These are phyloP conservation scores for Globisporangium abappressorium DNA, from an alignment of 352 stramenopile genomes.

Conservation along the genomic window DNA sequence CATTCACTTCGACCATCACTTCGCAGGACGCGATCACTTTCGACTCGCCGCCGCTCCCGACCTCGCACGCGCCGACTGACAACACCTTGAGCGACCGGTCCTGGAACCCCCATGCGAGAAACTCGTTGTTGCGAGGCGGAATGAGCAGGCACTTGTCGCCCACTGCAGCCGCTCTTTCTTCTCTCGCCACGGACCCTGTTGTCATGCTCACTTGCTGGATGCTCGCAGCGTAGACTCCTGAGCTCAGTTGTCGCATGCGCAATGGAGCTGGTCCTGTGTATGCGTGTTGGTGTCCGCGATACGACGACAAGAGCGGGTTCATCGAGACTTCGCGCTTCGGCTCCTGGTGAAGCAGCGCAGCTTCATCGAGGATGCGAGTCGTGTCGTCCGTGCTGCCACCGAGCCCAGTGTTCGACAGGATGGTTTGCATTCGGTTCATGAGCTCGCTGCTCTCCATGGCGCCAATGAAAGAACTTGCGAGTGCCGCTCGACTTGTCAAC, in stretches of 20 bases:
- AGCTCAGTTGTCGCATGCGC: constrained; percentile 29
- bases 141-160: constrained; percentile 55
- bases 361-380: constrained; percentile 44
- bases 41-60: constrained; percentile 44
- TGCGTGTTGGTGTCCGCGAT: constrained; percentile 27
- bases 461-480: constrained; percentile 49
- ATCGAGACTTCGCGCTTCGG: constrained; percentile 37
- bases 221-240: constrained; percentile 22
- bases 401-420: constrained; percentile 38
- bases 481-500: constrained; percentile 25
- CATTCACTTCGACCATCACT: constrained; percentile 47
- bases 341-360: constrained; percentile 49
- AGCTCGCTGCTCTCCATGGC: constrained; percentile 59
- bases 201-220: constrained; percentile 51
- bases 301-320: constrained; percentile 42
- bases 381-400: constrained; percentile 25
- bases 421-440: constrained; percentile 69
- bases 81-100: constrained; percentile 65
- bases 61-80: constrained; percentile 36
- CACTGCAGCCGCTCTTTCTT: constrained; percentile 43
- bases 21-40: constrained; percentile 63
- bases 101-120: constrained; percentile 68
- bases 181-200: constrained; percentile 42
- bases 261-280: constrained; percentile 1
- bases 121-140: constrained; percentile 59